These are phyloP conservation scores for Exserohilum turcica DNA, from an alignment of 2,329 filamentous ascomycete genomes.

Conservation along the genomic window DNA sequence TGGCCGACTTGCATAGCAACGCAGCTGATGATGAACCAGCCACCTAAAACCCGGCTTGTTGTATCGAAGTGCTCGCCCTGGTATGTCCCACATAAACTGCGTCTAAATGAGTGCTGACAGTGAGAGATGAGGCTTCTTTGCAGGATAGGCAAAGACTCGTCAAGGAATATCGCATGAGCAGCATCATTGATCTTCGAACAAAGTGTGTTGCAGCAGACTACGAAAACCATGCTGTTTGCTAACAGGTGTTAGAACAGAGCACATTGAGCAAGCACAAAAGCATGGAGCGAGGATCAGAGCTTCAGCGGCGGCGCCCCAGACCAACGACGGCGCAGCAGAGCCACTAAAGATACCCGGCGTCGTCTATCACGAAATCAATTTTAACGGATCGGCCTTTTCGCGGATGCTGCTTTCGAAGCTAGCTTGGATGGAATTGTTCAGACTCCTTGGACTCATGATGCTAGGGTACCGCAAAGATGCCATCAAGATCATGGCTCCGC, in stretches of 20 bases:
- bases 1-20: neutral
- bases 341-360: conserved; percentile 68
- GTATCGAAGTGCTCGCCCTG: conserved; percentile 45
- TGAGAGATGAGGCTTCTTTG: conserved; percentile 70
- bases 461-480: conserved; percentile 71
- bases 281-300: conserved; percentile 55
- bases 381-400: conserved; percentile 76
- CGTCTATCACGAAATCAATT: conserved; percentile 68
- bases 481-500: conserved; percentile 69
- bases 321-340: conserved; percentile 59
- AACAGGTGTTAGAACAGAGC: conserved; percentile 65
- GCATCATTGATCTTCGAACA: conserved; percentile 79
- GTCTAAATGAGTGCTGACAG: conserved; percentile 3
- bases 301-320: conserved; percentile 52
- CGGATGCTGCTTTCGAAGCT: conserved; percentile 69
- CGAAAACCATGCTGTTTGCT: neutral
- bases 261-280: conserved; percentile 69
- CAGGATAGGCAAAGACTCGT: conserved; percentile 66
- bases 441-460: conserved; percentile 66
- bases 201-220: conserved; percentile 57
- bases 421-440: conserved; percentile 68
- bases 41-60: conserved; percentile 35
- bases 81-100: conserved; percentile 16
- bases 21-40: conserved; percentile 19
- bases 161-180: conserved; percentile 67